Conservation (phyloP, 371 early-diverging fungal species). For the Mucor racemosus region DNA sequence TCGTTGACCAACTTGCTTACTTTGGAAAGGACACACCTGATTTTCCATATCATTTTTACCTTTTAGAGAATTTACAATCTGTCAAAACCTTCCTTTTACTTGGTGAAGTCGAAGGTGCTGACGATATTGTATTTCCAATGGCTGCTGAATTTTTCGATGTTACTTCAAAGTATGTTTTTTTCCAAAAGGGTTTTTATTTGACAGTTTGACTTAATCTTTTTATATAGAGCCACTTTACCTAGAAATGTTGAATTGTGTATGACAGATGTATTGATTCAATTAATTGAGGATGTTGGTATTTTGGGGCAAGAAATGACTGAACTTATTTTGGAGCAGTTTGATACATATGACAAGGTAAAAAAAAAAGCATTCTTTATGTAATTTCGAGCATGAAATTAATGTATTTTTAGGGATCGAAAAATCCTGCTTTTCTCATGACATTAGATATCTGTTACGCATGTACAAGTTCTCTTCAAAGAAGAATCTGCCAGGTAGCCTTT, state of each 20-base stretch:
- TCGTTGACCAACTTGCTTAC: constrained; percentile 77
- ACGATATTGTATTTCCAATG: constrained; percentile 24
- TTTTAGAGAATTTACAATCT: constrained; percentile 85
- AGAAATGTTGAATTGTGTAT: constrained; percentile 81
- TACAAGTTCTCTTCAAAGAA: constrained; percentile 84
- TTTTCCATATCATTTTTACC: constrained; percentile 76
- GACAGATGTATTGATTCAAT: constrained; percentile 81
- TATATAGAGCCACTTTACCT: constrained; percentile 64
- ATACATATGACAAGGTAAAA: constrained; percentile 62
- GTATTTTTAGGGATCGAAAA: constrained; percentile 61
- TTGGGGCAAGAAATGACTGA: constrained; percentile 82
- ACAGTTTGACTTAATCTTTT: background rate
- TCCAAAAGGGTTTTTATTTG: background rate
- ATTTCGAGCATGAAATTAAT: background rate
- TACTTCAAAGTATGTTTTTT: constrained; percentile 20
- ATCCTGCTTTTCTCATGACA: constrained; percentile 80
- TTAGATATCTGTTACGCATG: constrained; percentile 78
- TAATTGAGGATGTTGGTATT: constrained; percentile 76
- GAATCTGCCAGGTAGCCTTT: constrained; percentile 75
- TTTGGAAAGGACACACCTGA: constrained; percentile 60
- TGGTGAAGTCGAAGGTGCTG: constrained; percentile 39
- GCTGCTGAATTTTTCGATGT: constrained; percentile 32
- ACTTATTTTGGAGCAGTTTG: constrained; percentile 78
- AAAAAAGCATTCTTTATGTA: background rate
- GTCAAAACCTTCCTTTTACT: constrained; percentile 85